These are phyloP conservation scores for Venturia effusa DNA, from an alignment of 2,329 filamentous ascomycete genomes.

Conservation along the genomic window DNA sequence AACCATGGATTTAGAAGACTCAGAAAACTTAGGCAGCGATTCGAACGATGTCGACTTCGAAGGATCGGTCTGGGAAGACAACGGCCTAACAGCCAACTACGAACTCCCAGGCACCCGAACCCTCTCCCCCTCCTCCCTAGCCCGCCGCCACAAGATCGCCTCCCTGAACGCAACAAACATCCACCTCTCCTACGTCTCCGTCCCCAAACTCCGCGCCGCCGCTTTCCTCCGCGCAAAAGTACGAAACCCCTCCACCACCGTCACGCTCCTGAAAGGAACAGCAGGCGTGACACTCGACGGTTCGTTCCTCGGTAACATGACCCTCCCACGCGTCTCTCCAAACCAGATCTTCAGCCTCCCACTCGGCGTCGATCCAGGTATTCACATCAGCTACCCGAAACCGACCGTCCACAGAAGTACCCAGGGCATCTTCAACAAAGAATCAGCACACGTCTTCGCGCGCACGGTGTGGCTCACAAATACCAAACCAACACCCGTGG, in stretches of 20 bases:
- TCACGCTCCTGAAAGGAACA: slow-evolving; percentile 45
- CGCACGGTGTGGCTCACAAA: slow-evolving; percentile 42
- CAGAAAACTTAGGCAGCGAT: slow-evolving; percentile 18
- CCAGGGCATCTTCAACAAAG: slow-evolving; percentile 43
- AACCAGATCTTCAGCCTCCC: slow-evolving; percentile 43
- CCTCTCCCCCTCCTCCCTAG: slow-evolving; percentile 39
- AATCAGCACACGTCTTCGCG: slow-evolving; percentile 40
- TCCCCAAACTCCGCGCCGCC: slow-evolving; percentile 49
- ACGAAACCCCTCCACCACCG: slow-evolving; percentile 40
- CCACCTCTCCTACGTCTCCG: slow-evolving; percentile 42
- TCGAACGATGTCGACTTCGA: slow-evolving; percentile 29
- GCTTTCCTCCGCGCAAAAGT: slow-evolving; percentile 51
- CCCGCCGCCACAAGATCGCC: slow-evolving; percentile 45
- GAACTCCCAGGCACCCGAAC: slow-evolving; percentile 50
- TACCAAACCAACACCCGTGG: slow-evolving; percentile 31
- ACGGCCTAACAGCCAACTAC: slow-evolving; percentile 50
- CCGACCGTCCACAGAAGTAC: slow-evolving; percentile 43
- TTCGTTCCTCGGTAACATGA: slow-evolving; percentile 47
- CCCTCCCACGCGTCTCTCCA: slow-evolving; percentile 44
- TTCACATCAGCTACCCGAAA: slow-evolving; percentile 45
- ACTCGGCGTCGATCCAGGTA: slow-evolving; percentile 49
- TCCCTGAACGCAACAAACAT: slow-evolving; percentile 42
- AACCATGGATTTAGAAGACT: neutral
- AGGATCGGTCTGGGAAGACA: slow-evolving; percentile 47
- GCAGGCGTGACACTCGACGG: slow-evolving; percentile 53